Conservation (phyloP, 139 green algal genomes). For the Closterium sp. region DNA sequence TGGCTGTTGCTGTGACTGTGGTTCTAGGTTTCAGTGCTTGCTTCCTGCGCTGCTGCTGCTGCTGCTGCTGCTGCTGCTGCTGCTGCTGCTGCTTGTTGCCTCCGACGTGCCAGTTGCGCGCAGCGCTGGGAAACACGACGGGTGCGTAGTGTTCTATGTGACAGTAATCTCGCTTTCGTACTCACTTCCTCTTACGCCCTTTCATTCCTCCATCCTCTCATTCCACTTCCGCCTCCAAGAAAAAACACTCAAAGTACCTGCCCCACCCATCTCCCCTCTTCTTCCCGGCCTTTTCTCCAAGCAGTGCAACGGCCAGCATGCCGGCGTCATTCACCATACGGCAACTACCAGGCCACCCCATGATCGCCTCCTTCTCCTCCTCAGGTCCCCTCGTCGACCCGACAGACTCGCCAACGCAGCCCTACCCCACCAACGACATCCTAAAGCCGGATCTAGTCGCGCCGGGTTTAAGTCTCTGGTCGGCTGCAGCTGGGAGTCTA, state of each 20-base stretch:
- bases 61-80: too few relatives aligned
- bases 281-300: not conserved
- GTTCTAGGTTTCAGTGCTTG: too few relatives aligned
- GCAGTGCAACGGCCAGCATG: not conserved
- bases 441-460: conserved; percentile 24
- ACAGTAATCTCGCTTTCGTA: too few relatives aligned
- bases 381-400: not conserved
- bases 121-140: too few relatives aligned
- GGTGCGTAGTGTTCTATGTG: too few relatives aligned
- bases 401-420: not conserved
- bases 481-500: not conserved
- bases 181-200: too few relatives aligned
- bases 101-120: too few relatives aligned
- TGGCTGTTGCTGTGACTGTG: too few relatives aligned
- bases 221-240: too few relatives aligned
- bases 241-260: too few relatives aligned
- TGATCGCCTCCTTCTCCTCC: not conserved
- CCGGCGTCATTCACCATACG: not conserved
- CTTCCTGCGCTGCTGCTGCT: not conserved
- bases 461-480: conserved; percentile 28
- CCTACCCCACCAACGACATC: conserved; percentile 16
- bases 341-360: not conserved
- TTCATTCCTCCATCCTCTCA: too few relatives aligned
- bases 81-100: too few relatives aligned
- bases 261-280: not conserved